phyloP scores from a whole-genome alignment of 139 green algal species.

The Closterium sp. region DNA sequence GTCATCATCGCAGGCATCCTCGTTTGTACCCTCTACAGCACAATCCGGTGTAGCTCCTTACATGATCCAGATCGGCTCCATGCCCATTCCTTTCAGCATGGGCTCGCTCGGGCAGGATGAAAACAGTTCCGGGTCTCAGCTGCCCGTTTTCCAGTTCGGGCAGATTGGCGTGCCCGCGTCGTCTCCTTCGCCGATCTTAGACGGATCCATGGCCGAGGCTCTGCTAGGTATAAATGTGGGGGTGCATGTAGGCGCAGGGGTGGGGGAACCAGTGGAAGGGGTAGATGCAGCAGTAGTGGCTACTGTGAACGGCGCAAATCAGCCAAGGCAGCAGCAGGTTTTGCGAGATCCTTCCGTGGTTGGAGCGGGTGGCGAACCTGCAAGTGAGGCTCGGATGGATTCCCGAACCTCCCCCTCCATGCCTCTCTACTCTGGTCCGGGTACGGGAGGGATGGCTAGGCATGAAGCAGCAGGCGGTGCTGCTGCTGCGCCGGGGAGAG shows the following conservation, averaged over 20 bases:
- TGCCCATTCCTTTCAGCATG: background rate
- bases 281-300: background rate
- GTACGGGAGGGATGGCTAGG: too few species aligned
- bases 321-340: background rate
- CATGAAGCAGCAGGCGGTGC: background rate
- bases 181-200: background rate
- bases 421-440: background rate
- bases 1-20: background rate
- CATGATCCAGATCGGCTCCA: background rate
- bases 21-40: background rate
- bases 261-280: background rate
- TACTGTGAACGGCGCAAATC: background rate
- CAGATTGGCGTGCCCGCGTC: background rate
- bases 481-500: background rate
- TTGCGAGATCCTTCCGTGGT: background rate
- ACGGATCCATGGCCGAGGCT: background rate
- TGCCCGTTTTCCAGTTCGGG: background rate
- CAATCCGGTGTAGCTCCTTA: background rate
- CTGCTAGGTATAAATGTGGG: background rate
- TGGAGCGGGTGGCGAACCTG: background rate
- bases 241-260: background rate
- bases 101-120: background rate
- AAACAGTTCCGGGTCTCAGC: background rate
- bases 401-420: background rate
- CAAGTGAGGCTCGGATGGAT: constrained; percentile 2